Evolutionary conservation across 2,329 filamentous ascomycete species (phyloP), one percentile per base, ranked within the genome.

Genomic region (Emydomyces testavorans): DNA sequence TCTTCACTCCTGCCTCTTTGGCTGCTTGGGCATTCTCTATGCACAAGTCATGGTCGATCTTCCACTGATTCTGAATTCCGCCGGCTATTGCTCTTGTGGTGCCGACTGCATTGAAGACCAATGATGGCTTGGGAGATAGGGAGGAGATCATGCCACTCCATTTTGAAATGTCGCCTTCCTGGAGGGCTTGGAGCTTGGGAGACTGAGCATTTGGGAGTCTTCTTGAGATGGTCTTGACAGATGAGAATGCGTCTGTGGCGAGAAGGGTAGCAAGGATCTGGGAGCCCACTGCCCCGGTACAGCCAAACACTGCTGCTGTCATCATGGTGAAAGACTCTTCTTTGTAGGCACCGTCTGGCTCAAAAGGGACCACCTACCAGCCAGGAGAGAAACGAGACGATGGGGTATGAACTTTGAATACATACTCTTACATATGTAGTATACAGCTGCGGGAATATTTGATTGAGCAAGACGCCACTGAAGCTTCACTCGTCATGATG

Each of bases 41-140:
- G 42, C 58, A 62, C 28, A 61, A 45, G 48, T 66, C 64, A 48
- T 66, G 63, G 51, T 66, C 64, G 47, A 66, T 65, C 45, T 60
- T 62, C 60, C 62, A 62, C 49, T 66, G 64, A 10, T 63, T 60
- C 40, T 58, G 50, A 32, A 65, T 36, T 10, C 62, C 57, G 1
- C 64, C 64, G 2, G 63, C 63, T 18, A 54, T 51, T 2, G 60
- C 60, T 32, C 52, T 51, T 2, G 62, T 66, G 8, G 64, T 66
- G 23, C 64, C 64, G 6, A 66, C 57, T 4, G 62, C 61, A 34
- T 61, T 62, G 52, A 62, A 63, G 28, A 62, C 51, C 4, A 53
- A 16, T 13, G 57, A 57, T 8, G 59, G 60, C 2, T 52, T 55
- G 8, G 60, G 55, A 1, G 51, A 48, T 1, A 62, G 52, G 16